Conservation (phyloP, 768 basidiomycete genomes). For the Lentinula edodes region DNA sequence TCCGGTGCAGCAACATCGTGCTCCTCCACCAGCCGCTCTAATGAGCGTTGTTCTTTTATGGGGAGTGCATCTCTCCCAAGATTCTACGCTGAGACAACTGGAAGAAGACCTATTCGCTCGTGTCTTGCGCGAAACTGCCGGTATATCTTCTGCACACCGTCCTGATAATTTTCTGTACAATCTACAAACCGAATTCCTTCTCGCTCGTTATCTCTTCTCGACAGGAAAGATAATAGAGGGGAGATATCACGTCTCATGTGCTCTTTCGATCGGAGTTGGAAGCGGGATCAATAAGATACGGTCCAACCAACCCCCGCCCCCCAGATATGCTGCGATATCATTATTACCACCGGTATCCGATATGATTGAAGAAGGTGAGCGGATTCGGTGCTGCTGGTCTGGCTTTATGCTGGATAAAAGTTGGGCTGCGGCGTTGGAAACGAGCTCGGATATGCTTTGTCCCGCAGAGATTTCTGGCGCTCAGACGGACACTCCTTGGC, state of each 20-base stretch:
- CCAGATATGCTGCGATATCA: neutral
- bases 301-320: conserved; percentile 1
- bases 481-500: conserved; percentile 34
- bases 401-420: conserved; percentile 27
- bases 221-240: conserved; percentile 35
- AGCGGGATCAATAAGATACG: conserved; percentile 20
- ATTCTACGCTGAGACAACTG: neutral
- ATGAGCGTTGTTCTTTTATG: conserved; percentile 7
- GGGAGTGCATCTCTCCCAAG: conserved; percentile 8
- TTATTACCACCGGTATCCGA: conserved; percentile 20
- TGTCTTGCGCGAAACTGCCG: neutral
- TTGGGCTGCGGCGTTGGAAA: conserved; percentile 20
- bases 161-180: conserved; percentile 25
- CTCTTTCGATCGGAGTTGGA: conserved; percentile 23
- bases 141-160: conserved; percentile 4
- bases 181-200: conserved; percentile 33
- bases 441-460: conserved; percentile 18
- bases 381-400: conserved; percentile 21
- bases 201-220: conserved; percentile 37
- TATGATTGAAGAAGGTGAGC: conserved; percentile 18
- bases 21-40: neutral
- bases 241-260: conserved; percentile 32
- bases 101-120: conserved; percentile 3
- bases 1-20: neutral
- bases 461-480: conserved; percentile 14